Evolutionary conservation across 331 rosid species (phyloP).

Genomic region (Malus hybrid): DNA sequence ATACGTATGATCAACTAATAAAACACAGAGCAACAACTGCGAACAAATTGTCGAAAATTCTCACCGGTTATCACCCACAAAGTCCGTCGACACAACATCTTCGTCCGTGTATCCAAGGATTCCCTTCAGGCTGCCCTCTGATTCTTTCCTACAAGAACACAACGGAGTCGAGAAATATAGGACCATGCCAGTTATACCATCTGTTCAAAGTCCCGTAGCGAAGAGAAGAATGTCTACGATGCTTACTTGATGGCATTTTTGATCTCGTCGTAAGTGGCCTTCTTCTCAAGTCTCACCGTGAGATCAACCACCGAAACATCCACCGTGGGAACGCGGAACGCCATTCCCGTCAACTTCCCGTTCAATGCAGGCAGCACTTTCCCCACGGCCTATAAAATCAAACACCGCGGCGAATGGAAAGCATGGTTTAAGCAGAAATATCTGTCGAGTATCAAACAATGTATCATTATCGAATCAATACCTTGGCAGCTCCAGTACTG

Average conservation of each 20-base stretch:
- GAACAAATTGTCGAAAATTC: not conserved
- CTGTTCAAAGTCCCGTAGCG: not conserved
- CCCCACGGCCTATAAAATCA: slow-evolving; percentile 48
- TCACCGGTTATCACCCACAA: slow-evolving; percentile 63
- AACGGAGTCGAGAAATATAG: not conserved
- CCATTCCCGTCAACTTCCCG: slow-evolving; percentile 70
- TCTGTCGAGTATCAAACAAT: not conserved
- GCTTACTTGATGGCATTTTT: slow-evolving; percentile 61
- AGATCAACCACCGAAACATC: slow-evolving; percentile 75
- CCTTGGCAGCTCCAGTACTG: slow-evolving; percentile 89
- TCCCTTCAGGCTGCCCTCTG: slow-evolving; percentile 65
- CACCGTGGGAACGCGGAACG: slow-evolving; percentile 67
- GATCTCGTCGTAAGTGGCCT: slow-evolving; percentile 51
- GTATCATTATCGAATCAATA: not conserved
- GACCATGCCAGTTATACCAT: not conserved
- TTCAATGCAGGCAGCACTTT: slow-evolving; percentile 62
- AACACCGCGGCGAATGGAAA: not conserved
- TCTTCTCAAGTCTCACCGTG: slow-evolving; percentile 66
- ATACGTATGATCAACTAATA: not conserved
- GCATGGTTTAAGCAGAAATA: not conserved
- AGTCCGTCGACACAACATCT: slow-evolving; percentile 72
- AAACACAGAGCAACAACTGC: not conserved
- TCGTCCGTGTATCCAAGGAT: slow-evolving; percentile 71
- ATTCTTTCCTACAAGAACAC: slow-evolving; percentile 38
- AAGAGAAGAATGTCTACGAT: not conserved